Evolutionary conservation across 1,284 basidiomycete genomes (phyloP).

Genomic region (Heterobasidion irregulare): DNA sequence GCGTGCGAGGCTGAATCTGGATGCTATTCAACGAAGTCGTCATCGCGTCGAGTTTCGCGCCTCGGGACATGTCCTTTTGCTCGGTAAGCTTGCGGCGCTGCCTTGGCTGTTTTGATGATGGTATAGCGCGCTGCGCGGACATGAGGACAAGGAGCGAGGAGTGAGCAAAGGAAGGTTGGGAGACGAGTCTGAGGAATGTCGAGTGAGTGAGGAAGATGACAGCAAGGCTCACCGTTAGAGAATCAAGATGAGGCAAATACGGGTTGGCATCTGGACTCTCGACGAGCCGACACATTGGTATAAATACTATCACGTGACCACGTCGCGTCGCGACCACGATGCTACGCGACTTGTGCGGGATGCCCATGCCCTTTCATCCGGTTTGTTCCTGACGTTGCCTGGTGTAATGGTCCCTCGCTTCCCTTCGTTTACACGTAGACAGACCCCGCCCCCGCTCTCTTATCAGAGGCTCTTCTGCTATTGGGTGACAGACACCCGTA

Average conservation of each 20-base stretch:
- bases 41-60: constrained; percentile 12
- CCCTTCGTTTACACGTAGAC: no score
- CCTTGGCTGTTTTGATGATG: not conserved
- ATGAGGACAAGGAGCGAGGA: not conserved
- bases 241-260: not conserved
- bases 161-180: not conserved
- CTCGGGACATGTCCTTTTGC: not conserved
- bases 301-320: not conserved
- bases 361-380: no score
- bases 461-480: no score
- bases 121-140: not conserved
- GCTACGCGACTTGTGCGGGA: no score
- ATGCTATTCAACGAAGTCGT: constrained; percentile 56
- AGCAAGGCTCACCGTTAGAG: not conserved
- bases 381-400: no score
- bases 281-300: not conserved
- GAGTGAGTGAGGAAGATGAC: not conserved
- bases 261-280: not conserved
- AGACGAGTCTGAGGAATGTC: not conserved
- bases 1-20: constrained; percentile 56
- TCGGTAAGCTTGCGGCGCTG: not conserved
- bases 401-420: no score
- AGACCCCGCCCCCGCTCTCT: no score
- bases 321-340: not conserved
- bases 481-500: no score